Conservation (phyloP, 257 asterid species). For the Salvia miltiorrhiza region DNA sequence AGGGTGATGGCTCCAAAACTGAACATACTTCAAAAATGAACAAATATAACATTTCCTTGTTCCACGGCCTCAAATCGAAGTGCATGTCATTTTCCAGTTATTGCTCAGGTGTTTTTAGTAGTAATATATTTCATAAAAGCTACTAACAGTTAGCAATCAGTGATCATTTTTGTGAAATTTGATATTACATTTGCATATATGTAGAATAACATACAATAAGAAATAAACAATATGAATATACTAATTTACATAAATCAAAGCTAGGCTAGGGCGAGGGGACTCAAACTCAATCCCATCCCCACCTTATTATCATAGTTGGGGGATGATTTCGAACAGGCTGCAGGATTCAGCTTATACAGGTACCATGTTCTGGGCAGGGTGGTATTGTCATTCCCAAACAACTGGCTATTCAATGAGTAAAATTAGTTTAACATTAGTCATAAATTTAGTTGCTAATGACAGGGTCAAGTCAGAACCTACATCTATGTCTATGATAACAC, state of each 20-base stretch:
- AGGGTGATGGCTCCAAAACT: constrained; percentile 1
- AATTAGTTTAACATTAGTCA: not conserved
- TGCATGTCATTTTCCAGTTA: not conserved
- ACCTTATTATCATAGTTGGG: not conserved
- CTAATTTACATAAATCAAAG: not conserved
- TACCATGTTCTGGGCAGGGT: not conserved
- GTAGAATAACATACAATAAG: not conserved
- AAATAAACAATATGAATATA: not conserved
- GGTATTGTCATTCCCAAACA: not conserved
- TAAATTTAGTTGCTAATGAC: not conserved
- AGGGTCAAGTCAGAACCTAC: not conserved
- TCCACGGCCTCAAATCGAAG: not conserved
- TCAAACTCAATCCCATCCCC: not conserved
- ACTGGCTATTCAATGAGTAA: not conserved
- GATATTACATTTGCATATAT: not conserved
- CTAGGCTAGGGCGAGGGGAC: not conserved
- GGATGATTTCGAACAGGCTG: not conserved
- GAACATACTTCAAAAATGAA: constrained; percentile 10
- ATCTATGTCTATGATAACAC: not conserved
- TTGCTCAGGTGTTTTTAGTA: not conserved
- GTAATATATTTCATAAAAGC: not conserved
- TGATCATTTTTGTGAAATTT: not conserved
- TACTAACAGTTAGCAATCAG: not conserved
- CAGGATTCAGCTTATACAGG: not conserved
- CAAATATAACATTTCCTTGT: not conserved